Evolutionary conservation across 2,329 filamentous ascomycete genomes (phyloP).

Genomic region (Trichoderma pleuroti): DNA sequence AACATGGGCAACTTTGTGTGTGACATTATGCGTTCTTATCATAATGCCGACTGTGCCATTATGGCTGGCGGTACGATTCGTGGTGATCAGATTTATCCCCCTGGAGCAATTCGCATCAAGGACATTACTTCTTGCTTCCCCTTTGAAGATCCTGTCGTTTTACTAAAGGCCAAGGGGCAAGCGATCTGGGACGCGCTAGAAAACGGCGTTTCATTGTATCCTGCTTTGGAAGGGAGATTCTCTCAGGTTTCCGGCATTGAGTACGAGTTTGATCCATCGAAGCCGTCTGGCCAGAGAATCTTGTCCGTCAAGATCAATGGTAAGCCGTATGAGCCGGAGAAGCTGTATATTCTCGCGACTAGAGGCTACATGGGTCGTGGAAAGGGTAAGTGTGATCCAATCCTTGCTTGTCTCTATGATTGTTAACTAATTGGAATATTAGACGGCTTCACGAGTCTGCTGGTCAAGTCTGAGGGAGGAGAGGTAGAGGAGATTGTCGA

Average conservation of each 20-base stretch:
- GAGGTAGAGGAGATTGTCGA: constrained; percentile 72
- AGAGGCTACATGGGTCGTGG: constrained; percentile 86
- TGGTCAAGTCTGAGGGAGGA: constrained; percentile 74
- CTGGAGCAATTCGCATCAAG: constrained; percentile 71
- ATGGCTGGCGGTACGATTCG: constrained; percentile 85
- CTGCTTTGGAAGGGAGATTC: constrained; percentile 78
- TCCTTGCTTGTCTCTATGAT: neutral
- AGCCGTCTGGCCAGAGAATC: constrained; percentile 60
- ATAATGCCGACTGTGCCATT: constrained; percentile 74
- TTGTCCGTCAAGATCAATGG: constrained; percentile 59
- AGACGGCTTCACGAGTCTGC: constrained; percentile 74
- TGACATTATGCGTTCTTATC: constrained; percentile 84
- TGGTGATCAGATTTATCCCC: constrained; percentile 84
- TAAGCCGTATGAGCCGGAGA: constrained; percentile 57
- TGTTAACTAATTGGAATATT: constrained; percentile 20
- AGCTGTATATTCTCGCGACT: constrained; percentile 70
- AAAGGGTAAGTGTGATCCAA: constrained; percentile 46
- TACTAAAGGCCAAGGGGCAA: constrained; percentile 67
- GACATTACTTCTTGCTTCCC: constrained; percentile 89
- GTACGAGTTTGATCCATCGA: constrained; percentile 67
- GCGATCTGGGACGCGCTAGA: constrained; percentile 77
- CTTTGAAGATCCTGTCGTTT: constrained; percentile 84
- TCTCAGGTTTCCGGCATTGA: constrained; percentile 82
- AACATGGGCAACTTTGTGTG: constrained; percentile 90
- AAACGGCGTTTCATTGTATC: constrained; percentile 76